phyloP scores from a whole-genome alignment of 805 yeast genomes.

The Debaryomyces maramus region DNA sequence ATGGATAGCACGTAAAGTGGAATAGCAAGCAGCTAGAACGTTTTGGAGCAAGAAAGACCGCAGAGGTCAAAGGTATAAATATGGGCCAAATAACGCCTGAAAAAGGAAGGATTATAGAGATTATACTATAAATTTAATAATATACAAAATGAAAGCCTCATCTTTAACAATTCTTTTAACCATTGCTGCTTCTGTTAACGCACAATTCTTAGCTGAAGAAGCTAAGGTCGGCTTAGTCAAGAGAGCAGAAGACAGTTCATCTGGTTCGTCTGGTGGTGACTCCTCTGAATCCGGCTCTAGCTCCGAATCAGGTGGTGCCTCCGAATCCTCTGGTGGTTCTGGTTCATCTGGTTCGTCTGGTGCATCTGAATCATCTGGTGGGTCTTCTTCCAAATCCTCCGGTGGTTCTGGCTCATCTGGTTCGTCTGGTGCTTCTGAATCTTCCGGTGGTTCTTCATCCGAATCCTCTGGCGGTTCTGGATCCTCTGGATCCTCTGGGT shows the following conservation, averaged over 20 bases:
- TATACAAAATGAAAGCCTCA: constrained; percentile 10
- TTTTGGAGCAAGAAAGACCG: no score
- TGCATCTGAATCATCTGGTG: constrained; percentile 4
- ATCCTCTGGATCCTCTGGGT: constrained; percentile 6
- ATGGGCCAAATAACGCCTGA: no score
- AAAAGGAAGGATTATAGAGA: background rate
- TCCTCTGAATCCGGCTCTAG: constrained; percentile 3
- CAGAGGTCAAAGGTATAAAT: no score
- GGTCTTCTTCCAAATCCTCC: background rate
- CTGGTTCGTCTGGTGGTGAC: constrained; percentile 4
- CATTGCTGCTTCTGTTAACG: constrained; percentile 14
- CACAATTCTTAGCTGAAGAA: constrained; percentile 5
- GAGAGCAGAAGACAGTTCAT: constrained; percentile 7
- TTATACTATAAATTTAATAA: background rate
- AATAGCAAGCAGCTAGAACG: no score
- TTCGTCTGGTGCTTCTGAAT: constrained; percentile 6
- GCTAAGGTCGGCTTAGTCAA: background rate
- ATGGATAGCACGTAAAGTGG: no score
- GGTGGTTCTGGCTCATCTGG: constrained; percentile 5
- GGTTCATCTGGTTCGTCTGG: constrained; percentile 6
- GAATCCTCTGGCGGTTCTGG: constrained; percentile 3
- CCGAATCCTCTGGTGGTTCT: constrained; percentile 2
- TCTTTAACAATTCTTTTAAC: constrained; percentile 13
- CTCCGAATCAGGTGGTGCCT: background rate
- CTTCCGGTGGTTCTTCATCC: constrained; percentile 2